These are phyloP conservation scores for Penicillium daleae DNA, from an alignment of 495 filamentous ascomycete genomes.

Conservation along the genomic window DNA sequence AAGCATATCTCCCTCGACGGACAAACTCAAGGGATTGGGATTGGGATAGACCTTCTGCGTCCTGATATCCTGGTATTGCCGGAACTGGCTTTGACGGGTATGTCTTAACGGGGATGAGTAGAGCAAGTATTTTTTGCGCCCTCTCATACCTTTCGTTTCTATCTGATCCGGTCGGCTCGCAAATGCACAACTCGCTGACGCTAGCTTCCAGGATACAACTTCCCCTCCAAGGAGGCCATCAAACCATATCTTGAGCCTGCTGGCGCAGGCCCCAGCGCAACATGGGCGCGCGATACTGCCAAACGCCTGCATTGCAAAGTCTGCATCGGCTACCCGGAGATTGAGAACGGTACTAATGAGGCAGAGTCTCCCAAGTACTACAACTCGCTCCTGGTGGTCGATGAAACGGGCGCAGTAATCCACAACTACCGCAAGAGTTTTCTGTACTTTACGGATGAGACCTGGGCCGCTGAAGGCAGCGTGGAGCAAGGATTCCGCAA, in stretches of 20 bases:
- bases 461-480: conserved; percentile 81
- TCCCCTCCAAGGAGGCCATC: conserved; percentile 77
- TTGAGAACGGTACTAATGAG: conserved; percentile 26
- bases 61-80: conserved; percentile 75
- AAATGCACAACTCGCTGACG: background rate
- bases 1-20: conserved; percentile 21
- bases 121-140: background rate
- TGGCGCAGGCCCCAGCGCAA: conserved; percentile 69
- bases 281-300: conserved; percentile 81
- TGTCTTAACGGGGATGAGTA: conserved; percentile 21
- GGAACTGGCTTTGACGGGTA: conserved; percentile 88
- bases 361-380: conserved; percentile 56
- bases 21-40: background rate
- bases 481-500: conserved; percentile 54
- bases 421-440: conserved; percentile 88
- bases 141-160: background rate
- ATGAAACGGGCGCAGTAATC: conserved; percentile 68
- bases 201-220: conserved; percentile 76
- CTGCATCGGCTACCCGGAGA: conserved; percentile 90
- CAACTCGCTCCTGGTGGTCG: conserved; percentile 85
- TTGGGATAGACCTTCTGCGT: conserved; percentile 34
- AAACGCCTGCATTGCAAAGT: conserved; percentile 74
- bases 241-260: conserved; percentile 79
- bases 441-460: conserved; percentile 90
- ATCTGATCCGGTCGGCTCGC: background rate